Evolutionary conservation across 208 protist species (phyloP).

Genomic region (Acanthamoeba healyi): DNA sequence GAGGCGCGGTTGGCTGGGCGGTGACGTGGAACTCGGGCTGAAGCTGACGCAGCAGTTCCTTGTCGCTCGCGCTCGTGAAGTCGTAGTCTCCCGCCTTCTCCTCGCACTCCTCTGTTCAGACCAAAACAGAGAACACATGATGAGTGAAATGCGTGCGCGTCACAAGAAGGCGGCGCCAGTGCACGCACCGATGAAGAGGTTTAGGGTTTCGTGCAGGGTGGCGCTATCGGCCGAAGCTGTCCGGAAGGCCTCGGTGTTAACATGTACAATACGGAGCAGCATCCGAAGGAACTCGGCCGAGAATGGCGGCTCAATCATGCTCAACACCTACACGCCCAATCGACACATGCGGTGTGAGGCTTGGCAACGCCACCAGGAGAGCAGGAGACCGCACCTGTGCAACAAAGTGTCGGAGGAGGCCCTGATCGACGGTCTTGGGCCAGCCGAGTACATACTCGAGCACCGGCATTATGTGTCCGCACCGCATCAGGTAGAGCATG

Average conservation of each 20-base stretch:
- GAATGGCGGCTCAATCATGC: constrained; percentile 48
- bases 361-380: background rate
- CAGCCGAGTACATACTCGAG: constrained; percentile 24
- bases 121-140: background rate
- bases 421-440: constrained; percentile 53
- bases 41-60: background rate
- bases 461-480: constrained; percentile 47
- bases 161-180: background rate
- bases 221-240: constrained; percentile 63
- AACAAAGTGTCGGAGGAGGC: constrained; percentile 64
- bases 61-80: background rate
- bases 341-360: background rate
- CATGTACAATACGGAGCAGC: constrained; percentile 30
- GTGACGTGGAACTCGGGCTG: background rate
- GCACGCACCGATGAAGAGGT: constrained; percentile 31
- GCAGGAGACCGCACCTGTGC: background rate
- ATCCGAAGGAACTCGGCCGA: constrained; percentile 1
- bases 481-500: constrained; percentile 68
- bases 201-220: constrained; percentile 1
- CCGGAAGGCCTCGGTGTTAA: constrained; percentile 44
- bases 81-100: constrained; percentile 36
- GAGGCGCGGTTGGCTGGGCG: background rate
- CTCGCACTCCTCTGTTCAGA: constrained; percentile 2
- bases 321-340: constrained; percentile 30
- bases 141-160: background rate